Conservation (phyloP, 768 basidiomycete genomes). For the Kwoniella mangroviensis region DNA sequence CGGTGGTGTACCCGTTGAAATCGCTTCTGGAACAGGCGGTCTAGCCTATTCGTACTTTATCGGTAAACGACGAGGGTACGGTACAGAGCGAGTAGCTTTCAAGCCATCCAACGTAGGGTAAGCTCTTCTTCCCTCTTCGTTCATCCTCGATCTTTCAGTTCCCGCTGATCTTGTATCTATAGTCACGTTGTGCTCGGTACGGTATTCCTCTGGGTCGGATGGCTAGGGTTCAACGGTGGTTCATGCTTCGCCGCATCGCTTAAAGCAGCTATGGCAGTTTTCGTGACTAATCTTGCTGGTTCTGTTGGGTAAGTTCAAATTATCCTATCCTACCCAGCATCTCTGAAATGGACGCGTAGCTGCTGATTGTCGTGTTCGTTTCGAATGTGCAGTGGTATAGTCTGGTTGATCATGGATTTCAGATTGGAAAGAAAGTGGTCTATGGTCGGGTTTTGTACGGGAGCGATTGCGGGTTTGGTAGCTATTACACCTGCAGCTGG, state of each 20-base stretch:
- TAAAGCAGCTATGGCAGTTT: constrained; percentile 83
- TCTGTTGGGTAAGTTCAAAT: constrained; percentile 64
- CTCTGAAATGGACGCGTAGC: not conserved
- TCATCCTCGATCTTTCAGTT: not conserved
- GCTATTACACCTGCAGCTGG: constrained; percentile 61
- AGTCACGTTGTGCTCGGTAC: constrained; percentile 93
- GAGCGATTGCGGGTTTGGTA: constrained; percentile 72
- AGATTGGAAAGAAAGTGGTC: constrained; percentile 92
- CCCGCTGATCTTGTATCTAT: too few species aligned
- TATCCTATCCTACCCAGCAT: not conserved
- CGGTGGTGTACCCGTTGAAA: constrained; percentile 95
- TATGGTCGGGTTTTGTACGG: constrained; percentile 92
- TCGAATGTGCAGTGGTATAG: constrained; percentile 34
- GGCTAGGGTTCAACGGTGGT: constrained; percentile 81
- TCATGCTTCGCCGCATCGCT: constrained; percentile 86
- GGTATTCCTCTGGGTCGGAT: constrained; percentile 79
- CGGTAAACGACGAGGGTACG: constrained; percentile 87
- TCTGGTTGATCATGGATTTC: constrained; percentile 67
- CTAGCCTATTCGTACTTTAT: constrained; percentile 82
- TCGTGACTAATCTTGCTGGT: constrained; percentile 91
- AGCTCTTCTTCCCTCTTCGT: not conserved
- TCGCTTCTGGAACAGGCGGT: constrained; percentile 88
- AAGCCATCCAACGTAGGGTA: constrained; percentile 81
- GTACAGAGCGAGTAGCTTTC: constrained; percentile 86
- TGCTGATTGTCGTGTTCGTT: not conserved